Conservation (phyloP, 371 early-diverging fungal genomes). For the Apophysomyces variabilis region DNA sequence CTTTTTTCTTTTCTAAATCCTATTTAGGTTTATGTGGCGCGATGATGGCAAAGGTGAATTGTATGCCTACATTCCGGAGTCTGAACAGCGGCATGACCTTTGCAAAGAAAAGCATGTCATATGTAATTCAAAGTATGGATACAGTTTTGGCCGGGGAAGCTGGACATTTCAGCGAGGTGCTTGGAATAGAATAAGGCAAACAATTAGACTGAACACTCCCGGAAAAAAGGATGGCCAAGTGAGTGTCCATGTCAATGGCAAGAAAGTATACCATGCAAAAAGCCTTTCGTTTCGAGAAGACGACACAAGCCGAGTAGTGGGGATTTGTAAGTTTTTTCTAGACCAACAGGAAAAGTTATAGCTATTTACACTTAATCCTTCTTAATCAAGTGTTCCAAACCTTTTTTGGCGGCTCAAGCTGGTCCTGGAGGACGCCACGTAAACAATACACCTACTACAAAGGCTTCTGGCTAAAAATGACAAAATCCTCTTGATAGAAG, state of each 20-base stretch:
- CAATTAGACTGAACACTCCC: slow-evolving; percentile 58
- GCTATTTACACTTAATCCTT: not conserved
- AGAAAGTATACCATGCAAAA: slow-evolving; percentile 29
- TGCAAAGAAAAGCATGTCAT: slow-evolving; percentile 50
- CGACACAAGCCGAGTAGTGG: slow-evolving; percentile 22
- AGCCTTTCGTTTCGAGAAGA: slow-evolving; percentile 31
- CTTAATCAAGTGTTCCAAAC: slow-evolving; percentile 34
- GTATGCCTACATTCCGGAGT: slow-evolving; percentile 64
- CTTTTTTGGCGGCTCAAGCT: slow-evolving; percentile 63
- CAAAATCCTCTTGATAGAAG: not conserved
- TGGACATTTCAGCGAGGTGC: slow-evolving; percentile 56
- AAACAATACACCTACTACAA: slow-evolving; percentile 61
- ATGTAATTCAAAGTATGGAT: slow-evolving; percentile 66
- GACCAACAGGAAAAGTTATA: no score
- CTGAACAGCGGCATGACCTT: slow-evolving; percentile 43
- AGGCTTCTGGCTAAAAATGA: slow-evolving; percentile 37
- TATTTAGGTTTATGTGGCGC: slow-evolving; percentile 65
- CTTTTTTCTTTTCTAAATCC: not conserved
- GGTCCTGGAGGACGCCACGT: slow-evolving; percentile 52
- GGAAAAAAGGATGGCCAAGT: slow-evolving; percentile 54
- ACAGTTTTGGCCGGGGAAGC: slow-evolving; percentile 64
- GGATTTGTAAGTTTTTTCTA: not conserved
- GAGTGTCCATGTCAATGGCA: slow-evolving; percentile 44
- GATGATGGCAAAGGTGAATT: slow-evolving; percentile 61
- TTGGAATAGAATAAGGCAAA: slow-evolving; percentile 64